phyloP scores from a whole-genome alignment of 2,329 filamentous ascomycete species.

The Periconia sp. region DNA sequence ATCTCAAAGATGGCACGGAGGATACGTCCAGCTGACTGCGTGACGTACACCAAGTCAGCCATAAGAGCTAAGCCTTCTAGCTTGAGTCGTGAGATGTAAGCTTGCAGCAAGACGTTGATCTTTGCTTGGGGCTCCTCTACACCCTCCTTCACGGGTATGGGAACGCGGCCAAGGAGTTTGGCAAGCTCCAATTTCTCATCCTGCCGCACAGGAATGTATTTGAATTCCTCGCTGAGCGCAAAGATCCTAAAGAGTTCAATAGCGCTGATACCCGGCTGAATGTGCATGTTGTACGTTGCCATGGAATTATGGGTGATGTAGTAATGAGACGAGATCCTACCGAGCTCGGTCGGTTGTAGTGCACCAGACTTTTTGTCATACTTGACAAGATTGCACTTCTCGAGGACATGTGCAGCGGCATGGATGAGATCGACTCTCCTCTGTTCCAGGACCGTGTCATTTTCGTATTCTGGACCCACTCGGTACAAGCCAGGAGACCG shows the following conservation, averaged over 20 bases:
- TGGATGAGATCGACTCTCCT: conserved; percentile 98
- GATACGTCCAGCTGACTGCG: conserved; percentile 95
- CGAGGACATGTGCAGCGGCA: conserved; percentile 85
- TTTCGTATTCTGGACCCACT: conserved; percentile 93
- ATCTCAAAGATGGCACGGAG: conserved; percentile 96
- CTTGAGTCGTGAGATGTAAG: conserved; percentile 93
- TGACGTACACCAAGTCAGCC: conserved; percentile 99
- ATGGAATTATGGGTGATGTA: conserved; percentile 97
- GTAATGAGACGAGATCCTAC: conserved; percentile 95
- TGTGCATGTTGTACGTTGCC: conserved; percentile 94
- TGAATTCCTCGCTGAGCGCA: conserved; percentile 95
- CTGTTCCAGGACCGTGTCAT: conserved; percentile 89
- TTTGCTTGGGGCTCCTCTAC: conserved; percentile 97
- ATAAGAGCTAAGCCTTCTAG: conserved; percentile 93
- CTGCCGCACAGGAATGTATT: conserved; percentile 96
- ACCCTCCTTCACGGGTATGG: conserved; percentile 95
- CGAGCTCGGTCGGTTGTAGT: conserved; percentile 89
- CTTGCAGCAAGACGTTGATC: conserved; percentile 96
- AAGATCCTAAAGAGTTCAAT: conserved; percentile 98
- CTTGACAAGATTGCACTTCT: conserved; percentile 87
- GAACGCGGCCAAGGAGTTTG: conserved; percentile 86
- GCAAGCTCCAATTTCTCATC: conserved; percentile 97
- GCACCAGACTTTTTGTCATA: conserved; percentile 94
- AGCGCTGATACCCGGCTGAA: conserved; percentile 88
- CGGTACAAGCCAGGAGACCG: conserved; percentile 94